Evolutionary conservation across 139 green algal genomes (phyloP).

Genomic region (Coelastrella sp.): DNA sequence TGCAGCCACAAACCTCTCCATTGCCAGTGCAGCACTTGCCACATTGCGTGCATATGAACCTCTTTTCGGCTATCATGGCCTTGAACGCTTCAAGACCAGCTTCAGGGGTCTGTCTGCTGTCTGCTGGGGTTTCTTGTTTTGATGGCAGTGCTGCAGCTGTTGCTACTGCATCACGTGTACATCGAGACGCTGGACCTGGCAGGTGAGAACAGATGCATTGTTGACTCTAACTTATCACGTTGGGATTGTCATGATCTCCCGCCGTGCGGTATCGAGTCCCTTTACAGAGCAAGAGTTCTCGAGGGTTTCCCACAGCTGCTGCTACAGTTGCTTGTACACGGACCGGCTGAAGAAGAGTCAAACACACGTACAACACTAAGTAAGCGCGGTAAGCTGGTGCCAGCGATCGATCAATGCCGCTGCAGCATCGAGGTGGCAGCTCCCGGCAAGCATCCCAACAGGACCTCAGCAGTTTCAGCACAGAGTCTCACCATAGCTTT

Average conservation of each 20-base stretch:
- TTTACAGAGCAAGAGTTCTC: too few relatives aligned
- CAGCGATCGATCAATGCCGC: too few relatives aligned
- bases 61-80: constrained; percentile 33
- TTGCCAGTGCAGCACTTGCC: constrained; percentile 62
- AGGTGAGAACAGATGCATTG: too few relatives aligned
- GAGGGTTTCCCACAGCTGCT: too few relatives aligned
- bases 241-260: too few relatives aligned
- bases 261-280: too few relatives aligned
- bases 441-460: neutral
- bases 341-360: neutral
- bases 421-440: too few relatives aligned
- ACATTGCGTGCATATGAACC: constrained; percentile 58
- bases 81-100: constrained; percentile 19
- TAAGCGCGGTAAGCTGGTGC: too few relatives aligned
- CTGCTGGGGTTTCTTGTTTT: neutral
- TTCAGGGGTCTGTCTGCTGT: neutral
- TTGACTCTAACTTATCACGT: too few relatives aligned
- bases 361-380: neutral
- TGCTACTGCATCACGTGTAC: neutral
- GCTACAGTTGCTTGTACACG: neutral
- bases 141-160: neutral
- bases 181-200: neutral
- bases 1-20: constrained; percentile 43
- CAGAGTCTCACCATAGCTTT: neutral
- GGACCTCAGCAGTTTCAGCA: neutral